A percentile compares a stretch with the other conserved stretches of the same genome.
Evolutionary conservation across 176 grass and related monocot genomes (phyloP).

Genomic region (Saccharum officinarum): DNA sequence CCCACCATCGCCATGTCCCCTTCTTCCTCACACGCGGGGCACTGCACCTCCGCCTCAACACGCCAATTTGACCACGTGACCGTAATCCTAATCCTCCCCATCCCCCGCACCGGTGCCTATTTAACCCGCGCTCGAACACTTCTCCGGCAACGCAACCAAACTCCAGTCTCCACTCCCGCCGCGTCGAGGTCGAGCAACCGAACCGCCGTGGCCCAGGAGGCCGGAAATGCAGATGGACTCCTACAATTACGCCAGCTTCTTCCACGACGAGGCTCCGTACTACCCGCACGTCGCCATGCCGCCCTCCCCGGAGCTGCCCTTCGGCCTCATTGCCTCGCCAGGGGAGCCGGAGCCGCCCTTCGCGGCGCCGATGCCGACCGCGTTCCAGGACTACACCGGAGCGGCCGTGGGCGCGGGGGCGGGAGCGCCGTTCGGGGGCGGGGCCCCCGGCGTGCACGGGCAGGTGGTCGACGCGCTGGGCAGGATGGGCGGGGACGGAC

Average conservation of each 20-base stretch:
- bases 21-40: not conserved
- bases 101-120: constrained; percentile 10
- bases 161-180: not conserved
- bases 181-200: not conserved
- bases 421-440: not conserved
- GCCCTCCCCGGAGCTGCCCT: constrained; percentile 55
- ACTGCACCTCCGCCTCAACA: not conserved
- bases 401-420: not conserved
- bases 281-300: constrained; percentile 32
- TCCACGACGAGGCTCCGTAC: constrained; percentile 64
- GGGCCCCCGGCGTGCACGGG: constrained; percentile 37
- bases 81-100: not conserved
- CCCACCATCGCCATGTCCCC: not conserved
- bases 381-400: constrained; percentile 38
- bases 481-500: constrained; percentile 37
- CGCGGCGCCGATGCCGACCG: not conserved
- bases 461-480: constrained; percentile 41
- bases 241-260: constrained; percentile 31
- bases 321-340: constrained; percentile 40
- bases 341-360: constrained; percentile 22
- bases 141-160: not conserved
- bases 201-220: not conserved
- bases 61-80: constrained; percentile 60
- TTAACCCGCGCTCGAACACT: constrained; percentile 28
- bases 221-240: constrained; percentile 72